A percentile compares a stretch with the other conserved stretches of the same genome.
Conservation (phyloP, 208 protist genomes). For the Trypanosoma scelopori region DNA sequence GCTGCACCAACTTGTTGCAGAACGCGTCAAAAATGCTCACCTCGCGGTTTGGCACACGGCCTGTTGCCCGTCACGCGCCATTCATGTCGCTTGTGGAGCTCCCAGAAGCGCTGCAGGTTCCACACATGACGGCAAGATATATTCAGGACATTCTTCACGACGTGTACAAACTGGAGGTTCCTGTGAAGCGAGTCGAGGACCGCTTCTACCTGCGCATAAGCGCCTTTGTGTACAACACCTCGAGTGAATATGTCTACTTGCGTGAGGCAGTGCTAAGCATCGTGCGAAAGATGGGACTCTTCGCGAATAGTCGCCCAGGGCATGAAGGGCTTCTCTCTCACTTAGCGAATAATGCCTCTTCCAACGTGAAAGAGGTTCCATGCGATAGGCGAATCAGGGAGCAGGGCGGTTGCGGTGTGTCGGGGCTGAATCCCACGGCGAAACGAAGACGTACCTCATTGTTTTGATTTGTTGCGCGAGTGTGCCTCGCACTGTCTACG, state of each 20-base stretch:
- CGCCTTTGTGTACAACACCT: constrained; percentile 89
- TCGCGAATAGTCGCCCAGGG: background rate
- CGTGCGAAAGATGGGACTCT: constrained; percentile 21
- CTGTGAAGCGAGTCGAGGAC: constrained; percentile 82
- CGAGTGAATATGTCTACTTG: constrained; percentile 81
- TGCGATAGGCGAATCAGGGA: constrained; percentile 60
- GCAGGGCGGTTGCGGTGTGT: constrained; percentile 58
- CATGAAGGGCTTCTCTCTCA: background rate
- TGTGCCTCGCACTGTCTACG: background rate
- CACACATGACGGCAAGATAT: constrained; percentile 65
- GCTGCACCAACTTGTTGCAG: constrained; percentile 57
- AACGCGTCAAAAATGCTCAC: constrained; percentile 69
- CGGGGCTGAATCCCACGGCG: constrained; percentile 42
- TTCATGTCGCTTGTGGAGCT: constrained; percentile 91
- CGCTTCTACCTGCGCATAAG: constrained; percentile 85
- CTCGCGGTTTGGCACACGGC: constrained; percentile 54
- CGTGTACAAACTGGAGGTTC: constrained; percentile 80
- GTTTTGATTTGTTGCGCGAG: constrained; percentile 43
- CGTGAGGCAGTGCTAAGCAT: constrained; percentile 70
- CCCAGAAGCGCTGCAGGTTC: constrained; percentile 65
- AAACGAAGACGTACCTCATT: constrained; percentile 44
- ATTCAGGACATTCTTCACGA: constrained; percentile 82
- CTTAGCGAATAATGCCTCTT: background rate
- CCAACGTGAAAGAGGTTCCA: constrained; percentile 19
- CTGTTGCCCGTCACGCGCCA: constrained; percentile 58